Percentiles rank a stretch among this genome's conserved stretches.
These are phyloP conservation scores for Lagenidium giganteum DNA, from an alignment of 352 stramenopile species.

Conservation along the genomic window DNA sequence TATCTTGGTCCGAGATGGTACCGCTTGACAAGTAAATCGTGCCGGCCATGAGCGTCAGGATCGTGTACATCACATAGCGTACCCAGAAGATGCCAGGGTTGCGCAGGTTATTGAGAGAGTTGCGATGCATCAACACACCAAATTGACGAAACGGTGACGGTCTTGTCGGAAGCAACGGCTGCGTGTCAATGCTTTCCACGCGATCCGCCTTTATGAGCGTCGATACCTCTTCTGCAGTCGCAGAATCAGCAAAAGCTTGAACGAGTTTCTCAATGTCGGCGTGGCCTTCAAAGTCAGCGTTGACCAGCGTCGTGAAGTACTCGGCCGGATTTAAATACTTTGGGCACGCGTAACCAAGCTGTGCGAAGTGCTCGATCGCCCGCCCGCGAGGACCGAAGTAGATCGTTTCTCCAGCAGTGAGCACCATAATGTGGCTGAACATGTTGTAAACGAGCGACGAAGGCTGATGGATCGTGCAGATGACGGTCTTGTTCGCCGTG, in stretches of 20 bases:
- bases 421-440: constrained; percentile 46
- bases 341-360: constrained; percentile 17
- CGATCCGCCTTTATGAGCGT: too few relatives aligned
- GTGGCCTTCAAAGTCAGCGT: constrained; percentile 23
- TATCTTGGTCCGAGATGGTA: constrained; percentile 23
- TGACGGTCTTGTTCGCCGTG: constrained; percentile 28
- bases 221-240: too few relatives aligned
- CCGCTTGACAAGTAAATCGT: constrained; percentile 48
- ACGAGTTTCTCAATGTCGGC: background rate
- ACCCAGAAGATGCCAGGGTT: constrained; percentile 60
- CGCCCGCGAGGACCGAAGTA: constrained; percentile 64
- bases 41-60: constrained; percentile 44
- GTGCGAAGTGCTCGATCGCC: constrained; percentile 19
- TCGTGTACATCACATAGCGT: constrained; percentile 50
- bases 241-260: too few relatives aligned
- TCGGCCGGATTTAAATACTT: constrained; percentile 26
- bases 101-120: constrained; percentile 47
- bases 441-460: constrained; percentile 42
- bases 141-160: constrained; percentile 32
- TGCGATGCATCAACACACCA: constrained; percentile 35
- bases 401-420: constrained; percentile 59
- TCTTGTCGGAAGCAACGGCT: constrained; percentile 5
- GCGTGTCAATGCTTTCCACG: too few relatives aligned
- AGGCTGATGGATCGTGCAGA: constrained; percentile 63
- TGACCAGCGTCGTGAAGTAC: constrained; percentile 21